These are phyloP conservation scores for Colletotrichum theobromicola DNA, from an alignment of 2,329 filamentous ascomycete species.

Conservation along the genomic window DNA sequence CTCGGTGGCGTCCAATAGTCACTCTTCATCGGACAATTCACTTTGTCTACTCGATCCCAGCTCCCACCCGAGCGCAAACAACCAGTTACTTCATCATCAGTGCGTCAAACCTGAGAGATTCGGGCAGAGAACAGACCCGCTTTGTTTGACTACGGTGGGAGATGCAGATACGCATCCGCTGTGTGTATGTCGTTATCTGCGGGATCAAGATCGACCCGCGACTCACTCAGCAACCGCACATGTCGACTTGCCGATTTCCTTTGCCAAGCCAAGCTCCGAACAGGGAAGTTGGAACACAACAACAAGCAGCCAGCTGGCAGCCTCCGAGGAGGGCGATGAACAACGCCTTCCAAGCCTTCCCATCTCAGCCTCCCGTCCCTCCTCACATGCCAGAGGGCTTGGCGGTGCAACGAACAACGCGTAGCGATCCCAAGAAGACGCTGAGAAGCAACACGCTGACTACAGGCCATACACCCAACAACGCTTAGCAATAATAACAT, in stretches of 20 bases:
- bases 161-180: background rate
- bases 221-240: constrained; percentile 3
- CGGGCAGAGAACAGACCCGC: background rate
- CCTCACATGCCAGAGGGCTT: constrained; percentile 3
- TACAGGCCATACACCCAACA: background rate
- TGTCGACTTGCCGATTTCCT: background rate
- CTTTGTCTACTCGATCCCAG: constrained; percentile 9
- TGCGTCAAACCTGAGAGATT: background rate
- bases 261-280: background rate
- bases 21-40: constrained; percentile 14
- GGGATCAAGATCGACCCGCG: background rate
- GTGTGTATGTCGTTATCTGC: background rate
- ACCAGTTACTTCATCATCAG: background rate
- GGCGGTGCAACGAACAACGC: background rate
- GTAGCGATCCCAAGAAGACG: background rate
- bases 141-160: background rate
- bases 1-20: constrained; percentile 14
- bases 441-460: background rate
- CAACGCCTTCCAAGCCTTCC: background rate
- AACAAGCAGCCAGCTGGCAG: background rate
- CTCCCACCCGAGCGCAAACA: constrained; percentile 1
- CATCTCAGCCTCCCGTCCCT: background rate
- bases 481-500: background rate
- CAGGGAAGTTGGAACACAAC: background rate
- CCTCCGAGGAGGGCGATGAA: background rate